Evolutionary conservation across 2,329 filamentous ascomycete genomes (phyloP).

Genomic region (Cercospora sesami): DNA sequence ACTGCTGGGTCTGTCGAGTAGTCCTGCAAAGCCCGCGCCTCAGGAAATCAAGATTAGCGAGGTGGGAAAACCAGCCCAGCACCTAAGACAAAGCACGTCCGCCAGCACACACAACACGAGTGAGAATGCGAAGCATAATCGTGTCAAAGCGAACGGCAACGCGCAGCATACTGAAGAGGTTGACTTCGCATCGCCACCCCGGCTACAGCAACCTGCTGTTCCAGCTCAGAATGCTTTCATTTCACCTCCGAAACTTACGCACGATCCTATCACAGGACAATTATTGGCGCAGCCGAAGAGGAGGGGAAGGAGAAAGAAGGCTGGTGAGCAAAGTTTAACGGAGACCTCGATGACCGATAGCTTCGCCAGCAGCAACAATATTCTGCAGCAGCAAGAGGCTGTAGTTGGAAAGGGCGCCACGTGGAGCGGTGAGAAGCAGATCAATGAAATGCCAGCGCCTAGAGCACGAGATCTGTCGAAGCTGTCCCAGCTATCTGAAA

Average conservation of each 20-base stretch:
- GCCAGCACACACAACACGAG: slow-evolving; percentile 13
- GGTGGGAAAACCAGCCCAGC: slow-evolving; percentile 7
- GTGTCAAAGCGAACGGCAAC: not conserved
- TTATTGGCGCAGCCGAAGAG: slow-evolving; percentile 12
- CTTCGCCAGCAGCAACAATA: slow-evolving; percentile 21
- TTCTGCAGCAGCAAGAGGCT: not conserved
- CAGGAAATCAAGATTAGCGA: not conserved
- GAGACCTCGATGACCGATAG: slow-evolving; percentile 18
- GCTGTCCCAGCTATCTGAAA: not conserved
- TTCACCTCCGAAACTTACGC: slow-evolving; percentile 12
- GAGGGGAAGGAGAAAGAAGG: slow-evolving; percentile 14
- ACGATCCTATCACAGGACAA: slow-evolving; percentile 14
- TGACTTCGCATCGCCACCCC: not conserved
- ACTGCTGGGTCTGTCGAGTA: slow-evolving; percentile 31
- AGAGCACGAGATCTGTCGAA: not conserved
- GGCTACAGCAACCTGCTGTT: not conserved
- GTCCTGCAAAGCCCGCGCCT: slow-evolving; percentile 26
- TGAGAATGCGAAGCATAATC: not conserved
- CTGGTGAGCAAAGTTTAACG: slow-evolving; percentile 8
- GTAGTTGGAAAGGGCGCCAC: slow-evolving; percentile 8
- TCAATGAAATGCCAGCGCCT: not conserved
- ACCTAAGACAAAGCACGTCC: not conserved
- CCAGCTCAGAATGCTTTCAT: not conserved
- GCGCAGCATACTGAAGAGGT: not conserved
- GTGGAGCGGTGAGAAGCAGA: not conserved